Percentiles rank a stretch among this genome's conserved stretches.
phyloP scores from a whole-genome alignment of 139 green algal genomes.

The Gonium pectorale region DNA sequence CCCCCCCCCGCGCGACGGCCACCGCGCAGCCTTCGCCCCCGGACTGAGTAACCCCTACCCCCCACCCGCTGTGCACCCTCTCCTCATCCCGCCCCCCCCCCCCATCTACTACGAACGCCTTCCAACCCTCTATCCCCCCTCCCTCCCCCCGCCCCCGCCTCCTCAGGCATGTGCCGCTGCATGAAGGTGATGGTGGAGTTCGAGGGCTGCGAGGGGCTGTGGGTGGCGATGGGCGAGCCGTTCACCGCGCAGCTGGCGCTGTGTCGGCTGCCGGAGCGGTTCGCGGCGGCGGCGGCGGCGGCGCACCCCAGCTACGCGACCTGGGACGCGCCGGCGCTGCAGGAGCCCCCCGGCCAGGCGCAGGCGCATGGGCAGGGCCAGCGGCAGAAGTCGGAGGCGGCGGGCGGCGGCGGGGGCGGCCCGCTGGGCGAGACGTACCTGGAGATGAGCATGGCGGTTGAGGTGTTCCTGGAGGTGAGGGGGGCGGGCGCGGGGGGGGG shows the following conservation, averaged over 20 bases:
- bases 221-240: constrained; percentile 24
- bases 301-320: constrained; percentile 2
- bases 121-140: too few species aligned
- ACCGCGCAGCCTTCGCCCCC: too few species aligned
- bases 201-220: constrained; percentile 30
- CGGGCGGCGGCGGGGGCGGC: background rate
- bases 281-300: background rate
- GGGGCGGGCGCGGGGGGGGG: background rate
- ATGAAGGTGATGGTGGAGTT: constrained; percentile 49
- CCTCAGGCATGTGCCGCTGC: constrained; percentile 29
- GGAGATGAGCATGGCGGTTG: constrained; percentile 13
- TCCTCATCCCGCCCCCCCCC: too few species aligned
- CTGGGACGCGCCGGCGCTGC: background rate
- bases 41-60: too few species aligned
- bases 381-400: background rate
- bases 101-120: too few species aligned
- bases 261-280: constrained; percentile 1
- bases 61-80: too few species aligned
- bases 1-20: too few species aligned
- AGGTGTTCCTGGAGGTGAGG: constrained; percentile 40
- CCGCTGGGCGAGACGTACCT: constrained; percentile 13
- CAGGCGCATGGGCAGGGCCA: background rate
- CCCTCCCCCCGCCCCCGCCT: background rate
- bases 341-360: background rate
- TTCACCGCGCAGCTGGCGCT: background rate